A percentile compares a stretch with the other conserved stretches of the same genome.
phyloP scores from a whole-genome alignment of 1,284 basidiomycete genomes.

The Ustilago sp. region DNA sequence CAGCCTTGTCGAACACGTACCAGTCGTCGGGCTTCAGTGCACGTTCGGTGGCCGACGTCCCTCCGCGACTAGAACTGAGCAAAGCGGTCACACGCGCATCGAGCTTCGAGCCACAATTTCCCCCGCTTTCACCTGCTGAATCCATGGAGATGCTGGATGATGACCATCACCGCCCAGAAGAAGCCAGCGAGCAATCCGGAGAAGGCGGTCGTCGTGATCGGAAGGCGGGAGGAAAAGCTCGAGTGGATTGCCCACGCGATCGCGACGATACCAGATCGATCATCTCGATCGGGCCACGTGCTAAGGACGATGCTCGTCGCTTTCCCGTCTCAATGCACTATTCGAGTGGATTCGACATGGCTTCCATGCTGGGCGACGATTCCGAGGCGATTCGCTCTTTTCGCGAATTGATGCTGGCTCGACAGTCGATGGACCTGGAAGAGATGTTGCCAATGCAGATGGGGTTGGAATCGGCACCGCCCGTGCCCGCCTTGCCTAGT shows the following conservation, averaged over 20 bases:
- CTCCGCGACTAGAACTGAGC: conserved; percentile 30
- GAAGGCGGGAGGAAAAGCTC: background rate
- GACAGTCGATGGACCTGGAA: conserved; percentile 60
- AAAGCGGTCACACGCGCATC: background rate
- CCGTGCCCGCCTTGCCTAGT: conserved; percentile 56
- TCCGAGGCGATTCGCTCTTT: conserved; percentile 47
- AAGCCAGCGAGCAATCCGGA: background rate
- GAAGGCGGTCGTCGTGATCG: background rate
- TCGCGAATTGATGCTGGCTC: conserved; percentile 52
- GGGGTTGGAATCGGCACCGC: conserved; percentile 38
- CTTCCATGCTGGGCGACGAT: conserved; percentile 51
- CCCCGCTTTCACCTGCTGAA: conserved; percentile 23
- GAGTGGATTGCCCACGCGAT: conserved; percentile 7
- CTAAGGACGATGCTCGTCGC: conserved; percentile 49
- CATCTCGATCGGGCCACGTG: conserved; percentile 44
- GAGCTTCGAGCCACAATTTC: conserved; percentile 5
- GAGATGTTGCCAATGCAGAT: conserved; percentile 55
- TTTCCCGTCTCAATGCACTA: conserved; percentile 65
- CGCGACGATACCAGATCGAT: conserved; percentile 29
- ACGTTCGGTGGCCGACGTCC: conserved; percentile 11
- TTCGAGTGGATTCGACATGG: conserved; percentile 55
- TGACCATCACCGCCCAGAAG: background rate
- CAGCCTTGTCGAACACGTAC: background rate
- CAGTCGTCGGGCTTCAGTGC: background rate
- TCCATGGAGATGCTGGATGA: conserved; percentile 35